These are phyloP conservation scores for Diaporthe ilicicola DNA, from an alignment of 2,329 filamentous ascomycete species.

Conservation along the genomic window DNA sequence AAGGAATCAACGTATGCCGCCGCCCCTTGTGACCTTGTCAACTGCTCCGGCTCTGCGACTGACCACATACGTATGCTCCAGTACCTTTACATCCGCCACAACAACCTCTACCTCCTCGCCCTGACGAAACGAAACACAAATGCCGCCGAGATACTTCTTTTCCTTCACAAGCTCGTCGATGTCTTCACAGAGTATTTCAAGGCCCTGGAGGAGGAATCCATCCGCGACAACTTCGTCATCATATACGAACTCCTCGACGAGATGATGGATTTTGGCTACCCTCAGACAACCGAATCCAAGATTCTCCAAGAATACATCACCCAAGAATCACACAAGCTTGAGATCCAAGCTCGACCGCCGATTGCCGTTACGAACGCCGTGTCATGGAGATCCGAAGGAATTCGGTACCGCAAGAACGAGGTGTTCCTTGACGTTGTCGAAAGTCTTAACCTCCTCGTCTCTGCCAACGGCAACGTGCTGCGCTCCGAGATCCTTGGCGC, in stretches of 20 bases:
- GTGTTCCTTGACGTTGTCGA: constrained; percentile 98
- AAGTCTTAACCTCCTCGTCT: constrained; percentile 94
- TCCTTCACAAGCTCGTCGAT: constrained; percentile 97
- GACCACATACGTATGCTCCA: constrained; percentile 45
- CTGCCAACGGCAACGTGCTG: constrained; percentile 91
- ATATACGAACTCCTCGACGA: constrained; percentile 99
- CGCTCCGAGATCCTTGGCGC: constrained; percentile 96
- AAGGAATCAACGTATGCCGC: constrained; percentile 86
- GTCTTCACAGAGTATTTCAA: constrained; percentile 99
- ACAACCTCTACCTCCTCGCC: constrained; percentile 97
- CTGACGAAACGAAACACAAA: constrained; percentile 99
- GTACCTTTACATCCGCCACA: constrained; percentile 99
- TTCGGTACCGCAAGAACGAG: constrained; percentile 98
- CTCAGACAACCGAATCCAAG: constrained; percentile 97
- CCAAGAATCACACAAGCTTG: constrained; percentile 98
- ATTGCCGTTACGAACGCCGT: constrained; percentile 99
- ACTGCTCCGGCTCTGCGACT: constrained; percentile 17
- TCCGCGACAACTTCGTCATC: constrained; percentile 98
- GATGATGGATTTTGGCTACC: constrained; percentile 99
- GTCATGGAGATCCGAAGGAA: constrained; percentile 97
- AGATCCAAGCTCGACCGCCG: constrained; percentile 93
- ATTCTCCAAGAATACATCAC: constrained; percentile 99
- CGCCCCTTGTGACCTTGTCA: background rate
- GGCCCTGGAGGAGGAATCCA: constrained; percentile 97
- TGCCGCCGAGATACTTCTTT: constrained; percentile 96